A percentile compares a stretch with the other conserved stretches of the same genome.
Conservation (phyloP, 1,284 basidiomycete genomes). For the Cryptococcus sp. region DNA sequence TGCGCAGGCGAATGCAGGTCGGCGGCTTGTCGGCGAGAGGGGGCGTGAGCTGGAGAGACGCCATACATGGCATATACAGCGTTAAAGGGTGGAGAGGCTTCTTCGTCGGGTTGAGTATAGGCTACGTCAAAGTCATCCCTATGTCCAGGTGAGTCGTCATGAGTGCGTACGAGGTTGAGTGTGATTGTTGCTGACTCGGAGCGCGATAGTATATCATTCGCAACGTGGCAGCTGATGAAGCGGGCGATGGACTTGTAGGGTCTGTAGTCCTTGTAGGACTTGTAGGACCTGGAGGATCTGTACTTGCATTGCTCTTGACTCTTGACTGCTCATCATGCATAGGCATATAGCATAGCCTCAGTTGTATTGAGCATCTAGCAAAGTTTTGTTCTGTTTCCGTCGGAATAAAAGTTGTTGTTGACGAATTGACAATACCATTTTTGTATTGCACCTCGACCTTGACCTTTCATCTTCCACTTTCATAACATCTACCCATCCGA, state of each 20-base stretch:
- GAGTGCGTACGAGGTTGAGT: not conserved
- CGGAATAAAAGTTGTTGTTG: too few relatives aligned
- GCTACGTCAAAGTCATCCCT: conserved; percentile 94
- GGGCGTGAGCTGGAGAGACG: conserved; percentile 72
- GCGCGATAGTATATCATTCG: conserved; percentile 50
- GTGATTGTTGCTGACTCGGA: not conserved
- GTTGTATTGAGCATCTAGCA: too few relatives aligned
- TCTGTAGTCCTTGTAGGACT: too few relatives aligned
- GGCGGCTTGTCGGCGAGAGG: conserved; percentile 69
- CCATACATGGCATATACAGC: conserved; percentile 68
- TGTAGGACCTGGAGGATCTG: conserved; percentile 39
- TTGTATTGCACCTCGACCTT: too few relatives aligned
- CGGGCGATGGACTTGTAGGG: conserved; percentile 48
- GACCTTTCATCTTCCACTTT: too few relatives aligned
- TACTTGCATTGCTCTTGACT: too few relatives aligned
- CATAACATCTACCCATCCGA: too few relatives aligned
- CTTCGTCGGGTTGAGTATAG: conserved; percentile 90
- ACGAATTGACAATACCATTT: too few relatives aligned
- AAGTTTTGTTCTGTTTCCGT: too few relatives aligned
- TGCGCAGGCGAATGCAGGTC: conserved; percentile 93
- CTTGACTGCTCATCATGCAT: too few relatives aligned
- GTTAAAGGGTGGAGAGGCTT: conserved; percentile 81
- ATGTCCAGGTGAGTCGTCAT: conserved; percentile 67
- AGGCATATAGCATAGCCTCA: too few relatives aligned
- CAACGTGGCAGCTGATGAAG: conserved; percentile 55